A percentile compares a stretch with the other conserved stretches of the same genome.
Conservation (phyloP, 1,139 yeast genomes). For the Kodamaea ohmeri region DNA sequence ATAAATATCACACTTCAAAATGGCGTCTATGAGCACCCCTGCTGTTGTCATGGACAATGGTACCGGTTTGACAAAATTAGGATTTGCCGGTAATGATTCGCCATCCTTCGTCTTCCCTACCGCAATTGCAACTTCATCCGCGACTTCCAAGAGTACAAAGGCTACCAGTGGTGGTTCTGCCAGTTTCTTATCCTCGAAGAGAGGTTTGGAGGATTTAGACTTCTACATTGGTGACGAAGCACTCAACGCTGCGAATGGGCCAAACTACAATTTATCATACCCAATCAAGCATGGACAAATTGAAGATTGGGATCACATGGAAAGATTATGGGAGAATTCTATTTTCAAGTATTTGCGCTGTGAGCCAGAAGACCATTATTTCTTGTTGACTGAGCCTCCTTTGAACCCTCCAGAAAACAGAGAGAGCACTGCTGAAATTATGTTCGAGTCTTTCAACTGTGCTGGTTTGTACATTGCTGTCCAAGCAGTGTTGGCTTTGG, state of each 20-base stretch:
- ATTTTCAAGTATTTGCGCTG: constrained; percentile 94
- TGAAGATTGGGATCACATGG: constrained; percentile 99
- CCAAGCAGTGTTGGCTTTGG: constrained; percentile 96
- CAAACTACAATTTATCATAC: constrained; percentile 81
- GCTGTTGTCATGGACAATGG: constrained; percentile 98
- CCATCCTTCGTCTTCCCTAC: constrained; percentile 98
- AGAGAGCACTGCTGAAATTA: constrained; percentile 96
- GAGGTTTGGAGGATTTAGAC: constrained; percentile 94
- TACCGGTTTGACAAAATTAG: constrained; percentile 95
- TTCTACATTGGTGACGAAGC: constrained; percentile 97
- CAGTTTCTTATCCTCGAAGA: constrained; percentile 56
- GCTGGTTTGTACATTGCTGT: constrained; percentile 98
- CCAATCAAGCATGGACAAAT: constrained; percentile 98
- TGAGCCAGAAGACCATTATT: constrained; percentile 98
- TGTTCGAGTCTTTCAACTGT: constrained; percentile 98
- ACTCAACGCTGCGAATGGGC: constrained; percentile 80
- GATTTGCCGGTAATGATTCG: constrained; percentile 97
- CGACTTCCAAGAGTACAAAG: constrained; percentile 39
- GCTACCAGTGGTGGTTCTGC: constrained; percentile 24
- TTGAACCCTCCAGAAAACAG: constrained; percentile 98
- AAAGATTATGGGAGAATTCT: constrained; percentile 96
- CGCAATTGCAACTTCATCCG: constrained; percentile 81
- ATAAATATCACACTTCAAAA: constrained; percentile 16
- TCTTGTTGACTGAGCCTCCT: constrained; percentile 95
- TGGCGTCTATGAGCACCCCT: constrained; percentile 73